A percentile compares a stretch with the other conserved stretches of the same genome.
These are phyloP conservation scores for Physcomitrium patens DNA, from an alignment of 225 moss, liverwort and hornwort species.

Conservation along the genomic window DNA sequence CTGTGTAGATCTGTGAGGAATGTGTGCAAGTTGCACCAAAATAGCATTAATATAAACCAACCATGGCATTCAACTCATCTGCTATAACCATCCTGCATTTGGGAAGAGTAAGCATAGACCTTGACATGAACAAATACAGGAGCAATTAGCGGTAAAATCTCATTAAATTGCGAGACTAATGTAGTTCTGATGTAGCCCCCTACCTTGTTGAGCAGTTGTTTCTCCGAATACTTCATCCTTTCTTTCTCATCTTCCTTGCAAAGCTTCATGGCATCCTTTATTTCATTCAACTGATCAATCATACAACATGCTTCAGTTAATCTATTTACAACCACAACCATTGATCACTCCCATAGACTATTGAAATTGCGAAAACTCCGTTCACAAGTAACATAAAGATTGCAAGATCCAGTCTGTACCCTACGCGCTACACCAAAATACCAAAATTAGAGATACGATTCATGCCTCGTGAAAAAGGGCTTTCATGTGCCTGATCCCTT, in stretches of 20 bases:
- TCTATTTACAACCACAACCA: slow-evolving; percentile 6
- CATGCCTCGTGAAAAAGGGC: slow-evolving; percentile 75
- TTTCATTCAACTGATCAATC: slow-evolving; percentile 67
- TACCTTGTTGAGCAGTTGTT: slow-evolving; percentile 90
- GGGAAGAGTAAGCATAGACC: slow-evolving; percentile 8
- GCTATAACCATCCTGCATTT: slow-evolving; percentile 15
- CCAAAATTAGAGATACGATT: slow-evolving; percentile 30
- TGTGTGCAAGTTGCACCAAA: slow-evolving; percentile 19
- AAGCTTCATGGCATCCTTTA: slow-evolving; percentile 59
- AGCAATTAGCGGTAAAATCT: slow-evolving; percentile 5
- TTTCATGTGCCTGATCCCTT: slow-evolving; percentile 68
- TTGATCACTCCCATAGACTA: slow-evolving; percentile 8
- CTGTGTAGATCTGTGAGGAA: slow-evolving; percentile 63
- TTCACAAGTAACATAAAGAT: not conserved
- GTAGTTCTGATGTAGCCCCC: slow-evolving; percentile 10
- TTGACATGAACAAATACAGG: not conserved
- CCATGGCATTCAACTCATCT: slow-evolving; percentile 20
- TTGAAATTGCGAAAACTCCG: slow-evolving; percentile 16
- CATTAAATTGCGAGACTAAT: slow-evolving; percentile 9
- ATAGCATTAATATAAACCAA: slow-evolving; percentile 10
- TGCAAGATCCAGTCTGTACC: slow-evolving; percentile 7
- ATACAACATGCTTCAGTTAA: slow-evolving; percentile 22
- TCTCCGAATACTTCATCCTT: slow-evolving; percentile 73
- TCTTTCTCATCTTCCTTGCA: slow-evolving; percentile 59
- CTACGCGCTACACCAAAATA: slow-evolving; percentile 26